phyloP scores from a whole-genome alignment of 352 stramenopile genomes.

The Pythium grandisporangium region DNA sequence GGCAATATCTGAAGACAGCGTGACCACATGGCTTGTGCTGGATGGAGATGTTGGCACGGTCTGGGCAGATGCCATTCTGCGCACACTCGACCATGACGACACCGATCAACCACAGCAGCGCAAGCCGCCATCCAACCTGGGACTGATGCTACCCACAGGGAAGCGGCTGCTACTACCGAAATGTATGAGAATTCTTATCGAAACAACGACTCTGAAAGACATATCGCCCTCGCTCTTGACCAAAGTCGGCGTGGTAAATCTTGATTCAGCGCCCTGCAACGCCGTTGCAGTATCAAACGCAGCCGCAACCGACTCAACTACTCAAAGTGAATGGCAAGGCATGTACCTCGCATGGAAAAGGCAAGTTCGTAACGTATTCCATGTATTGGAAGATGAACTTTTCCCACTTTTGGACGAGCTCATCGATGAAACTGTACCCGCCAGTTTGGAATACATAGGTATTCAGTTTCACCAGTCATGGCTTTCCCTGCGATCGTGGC shows the following conservation, averaged over 20 bases:
- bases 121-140: no score
- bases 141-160: constrained; percentile 21
- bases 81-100: no score
- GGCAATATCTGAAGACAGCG: no score
- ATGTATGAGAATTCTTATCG: constrained; percentile 36
- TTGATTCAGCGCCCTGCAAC: no score
- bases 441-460: constrained; percentile 28
- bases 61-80: constrained; percentile 47
- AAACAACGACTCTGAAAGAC: constrained; percentile 33
- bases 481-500: neutral
- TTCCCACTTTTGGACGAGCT: constrained; percentile 28
- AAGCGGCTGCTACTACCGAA: constrained; percentile 27
- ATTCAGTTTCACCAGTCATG: constrained; percentile 18
- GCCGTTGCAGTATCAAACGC: constrained; percentile 6
- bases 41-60: constrained; percentile 37
- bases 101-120: no score
- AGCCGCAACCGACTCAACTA: no score
- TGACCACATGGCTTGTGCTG: constrained; percentile 59
- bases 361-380: constrained; percentile 15
- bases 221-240: constrained; percentile 46
- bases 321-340: constrained; percentile 13
- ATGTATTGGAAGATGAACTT: constrained; percentile 19
- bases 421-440: constrained; percentile 30
- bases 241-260: constrained; percentile 30
- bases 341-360: constrained; percentile 41